Evolutionary conservation across 345 rosid genomes (phyloP), one percentile per base, ranked within the genome.

Genomic region (Hypericum perforatum): DNA sequence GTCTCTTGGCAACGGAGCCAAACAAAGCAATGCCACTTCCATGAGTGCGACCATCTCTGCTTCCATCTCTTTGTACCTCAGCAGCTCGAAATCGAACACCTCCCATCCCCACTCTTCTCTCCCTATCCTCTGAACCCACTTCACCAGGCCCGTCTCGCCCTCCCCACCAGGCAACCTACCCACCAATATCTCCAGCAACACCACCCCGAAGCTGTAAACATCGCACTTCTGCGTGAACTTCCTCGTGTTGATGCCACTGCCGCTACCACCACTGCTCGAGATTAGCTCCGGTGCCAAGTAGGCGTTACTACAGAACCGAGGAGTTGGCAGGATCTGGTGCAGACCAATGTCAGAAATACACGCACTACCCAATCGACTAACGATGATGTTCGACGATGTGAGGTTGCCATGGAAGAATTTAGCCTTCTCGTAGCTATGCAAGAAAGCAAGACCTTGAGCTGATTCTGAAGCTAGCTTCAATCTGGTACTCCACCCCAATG

Each of bases 31-130:
- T 42, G 81, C 78, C 38, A 73, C 66, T 39, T 73, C 69, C 73
- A 73, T 59, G 1, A 73, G 66, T 49, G 61, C 67, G 43, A 52
- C 58, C 75, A 76, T 76, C 45, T 67, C 73, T 16, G 54, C 69
- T 63, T 73, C 69, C 73, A 41, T 67, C 14, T 58, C 74, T 43
- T 64, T 70, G 39, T 54, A 45, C 52, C 66, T 53, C 11, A 54
- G 11, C 56, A 73, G 22, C 60, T 70, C 81, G 40, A 73, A 70
- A 64, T 76, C 76, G 37, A 76, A 73, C 50, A 76, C 74, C 52
- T 73, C 76, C 66, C 68, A 58, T 1, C 54, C 29, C 68, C 58
- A 62, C 44, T 67, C 69, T 8, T 67, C 65, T 22, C 60, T 46
- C 13, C 54, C 52, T 41, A 70, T 68, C 45, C 46, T 57, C 7